These are phyloP conservation scores for Xerocomus amazonicus DNA, from an alignment of 1,284 basidiomycete genomes.

Conservation along the genomic window DNA sequence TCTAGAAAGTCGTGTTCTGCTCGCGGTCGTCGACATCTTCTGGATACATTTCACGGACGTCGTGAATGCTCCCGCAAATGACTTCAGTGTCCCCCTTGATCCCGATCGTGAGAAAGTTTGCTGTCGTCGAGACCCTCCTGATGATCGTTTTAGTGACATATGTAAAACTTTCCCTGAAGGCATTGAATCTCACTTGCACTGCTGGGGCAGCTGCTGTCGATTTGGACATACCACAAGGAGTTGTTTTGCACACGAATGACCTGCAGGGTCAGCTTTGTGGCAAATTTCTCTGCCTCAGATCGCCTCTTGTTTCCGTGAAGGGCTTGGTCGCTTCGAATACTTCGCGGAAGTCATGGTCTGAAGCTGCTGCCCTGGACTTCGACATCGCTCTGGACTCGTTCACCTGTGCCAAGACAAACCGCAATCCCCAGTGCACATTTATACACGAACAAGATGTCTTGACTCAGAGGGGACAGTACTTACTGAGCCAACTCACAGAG, in stretches of 20 bases:
- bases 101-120: constrained; percentile 63
- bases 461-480: constrained; percentile 60
- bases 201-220: constrained; percentile 53
- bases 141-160: constrained; percentile 37
- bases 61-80: constrained; percentile 75
- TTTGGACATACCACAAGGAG: constrained; percentile 54
- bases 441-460: constrained; percentile 66
- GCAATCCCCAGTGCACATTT: constrained; percentile 63
- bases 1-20: constrained; percentile 50
- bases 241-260: constrained; percentile 71
- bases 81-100: constrained; percentile 59
- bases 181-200: constrained; percentile 54
- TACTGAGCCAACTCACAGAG: constrained; percentile 43
- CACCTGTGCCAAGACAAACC: constrained; percentile 51
- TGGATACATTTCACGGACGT: constrained; percentile 69
- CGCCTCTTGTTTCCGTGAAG: constrained; percentile 48
- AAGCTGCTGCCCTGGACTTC: constrained; percentile 54
- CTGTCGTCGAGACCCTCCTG: constrained; percentile 2
- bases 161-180: constrained; percentile 55
- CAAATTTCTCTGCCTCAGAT: constrained; percentile 52
- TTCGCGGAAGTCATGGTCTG: constrained; percentile 57
- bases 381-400: constrained; percentile 71
- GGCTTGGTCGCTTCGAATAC: constrained; percentile 42
- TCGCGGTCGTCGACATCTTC: constrained; percentile 56
- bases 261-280: constrained; percentile 62